These are phyloP conservation scores for Massariosphaeria phaeospora DNA, from an alignment of 495 filamentous ascomycete genomes.

Conservation along the genomic window DNA sequence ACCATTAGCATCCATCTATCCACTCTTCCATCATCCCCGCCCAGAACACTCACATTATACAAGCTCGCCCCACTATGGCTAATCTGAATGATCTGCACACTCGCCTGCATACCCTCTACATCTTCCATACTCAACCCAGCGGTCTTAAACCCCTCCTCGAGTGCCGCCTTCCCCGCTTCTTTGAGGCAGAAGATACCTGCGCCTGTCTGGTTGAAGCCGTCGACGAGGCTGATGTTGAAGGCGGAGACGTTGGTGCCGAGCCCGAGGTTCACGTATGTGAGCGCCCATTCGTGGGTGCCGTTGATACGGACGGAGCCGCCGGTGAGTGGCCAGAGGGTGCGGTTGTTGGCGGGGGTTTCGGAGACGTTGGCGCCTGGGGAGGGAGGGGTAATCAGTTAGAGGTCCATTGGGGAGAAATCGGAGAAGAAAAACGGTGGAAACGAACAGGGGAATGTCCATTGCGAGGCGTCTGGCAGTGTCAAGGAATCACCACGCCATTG, in stretches of 20 bases:
- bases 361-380: slow-evolving; percentile 52
- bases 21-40: neutral
- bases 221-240: slow-evolving; percentile 57
- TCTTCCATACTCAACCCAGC: slow-evolving; percentile 5
- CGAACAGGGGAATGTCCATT: slow-evolving; percentile 58
- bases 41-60: slow-evolving; percentile 53
- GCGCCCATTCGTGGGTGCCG: slow-evolving; percentile 52
- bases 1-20: slow-evolving; percentile 1
- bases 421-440: neutral
- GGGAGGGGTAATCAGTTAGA: neutral
- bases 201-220: slow-evolving; percentile 54
- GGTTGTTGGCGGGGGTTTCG: slow-evolving; percentile 46
- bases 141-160: slow-evolving; percentile 17
- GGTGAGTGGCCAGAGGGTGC: slow-evolving; percentile 56
- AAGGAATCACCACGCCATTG: slow-evolving; percentile 53
- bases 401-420: neutral
- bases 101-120: slow-evolving; percentile 49
- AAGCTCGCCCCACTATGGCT: slow-evolving; percentile 47
- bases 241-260: slow-evolving; percentile 52
- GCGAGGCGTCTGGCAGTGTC: slow-evolving; percentile 36
- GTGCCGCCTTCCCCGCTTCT: slow-evolving; percentile 40
- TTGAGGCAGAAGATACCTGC: slow-evolving; percentile 57
- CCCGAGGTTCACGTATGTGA: slow-evolving; percentile 60
- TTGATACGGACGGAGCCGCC: slow-evolving; percentile 53
- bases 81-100: slow-evolving; percentile 56